Evolutionary conservation across 345 rosid species (phyloP), one percentile per base, ranked within the genome.

Genomic region (Stellera chamaejasme): DNA sequence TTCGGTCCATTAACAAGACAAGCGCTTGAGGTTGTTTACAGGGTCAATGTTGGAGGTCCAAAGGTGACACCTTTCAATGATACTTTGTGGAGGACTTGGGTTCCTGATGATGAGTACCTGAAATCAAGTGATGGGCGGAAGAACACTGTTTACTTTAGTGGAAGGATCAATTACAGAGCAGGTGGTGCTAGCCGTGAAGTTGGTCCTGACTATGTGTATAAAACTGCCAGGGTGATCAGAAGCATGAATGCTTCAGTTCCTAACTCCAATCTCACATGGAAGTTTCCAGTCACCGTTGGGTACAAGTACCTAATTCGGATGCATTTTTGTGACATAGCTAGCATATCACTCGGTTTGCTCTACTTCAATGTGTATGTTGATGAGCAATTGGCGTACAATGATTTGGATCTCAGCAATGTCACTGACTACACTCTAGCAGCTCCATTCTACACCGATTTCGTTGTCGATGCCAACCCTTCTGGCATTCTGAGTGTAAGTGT

Each of bases 21-120:
- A 51, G 85, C 85, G 0, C 72, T 92, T 66, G 80, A 88, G 72
- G 66, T 75, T 43, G 28, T 77, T 43, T 62, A 79, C 50, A 75
- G 95, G 74, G 43, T 84, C 51, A 92, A 74, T 70, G 87, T 92
- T 45, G 98, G 98, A 12, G 98, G 98, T 64, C 70, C 73, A 11
- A 88, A 84, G 60, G 78, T 92, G 50, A 92, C 96, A 53, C 93
- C 98, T 10, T 88, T 84, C 48, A 92, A 92, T 61, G 98, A 88
- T 73, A 61, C 89, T 6, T 28, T 88, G 59, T 88, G 96, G 98
- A 86, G 96, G 58, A 88, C 85, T 48, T 92, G 98, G 95, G 10
- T 86, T 56, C 82, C 95, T 46, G 98, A 88, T 79, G 79, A 82
- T 69, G 77, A 57, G 19, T 88, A 69, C 71, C 64, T 92, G 23